Conservation (phyloP, 176 grass and related monocot species). For the Raddia distichophylla region DNA sequence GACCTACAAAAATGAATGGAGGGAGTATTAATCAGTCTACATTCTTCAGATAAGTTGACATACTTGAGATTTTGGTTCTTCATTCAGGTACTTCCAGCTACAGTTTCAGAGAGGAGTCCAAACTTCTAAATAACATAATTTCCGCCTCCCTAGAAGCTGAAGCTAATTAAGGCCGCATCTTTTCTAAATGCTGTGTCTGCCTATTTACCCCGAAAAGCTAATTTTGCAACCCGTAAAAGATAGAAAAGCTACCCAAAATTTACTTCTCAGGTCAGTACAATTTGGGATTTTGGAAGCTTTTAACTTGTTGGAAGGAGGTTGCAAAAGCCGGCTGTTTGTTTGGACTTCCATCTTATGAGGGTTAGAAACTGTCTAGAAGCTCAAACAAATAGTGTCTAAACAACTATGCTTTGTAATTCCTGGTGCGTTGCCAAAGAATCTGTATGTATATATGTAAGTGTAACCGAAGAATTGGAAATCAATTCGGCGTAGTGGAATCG, state of each 20-base stretch:
- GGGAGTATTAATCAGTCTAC: background rate
- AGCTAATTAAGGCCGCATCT: background rate
- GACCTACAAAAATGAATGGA: too few relatives aligned
- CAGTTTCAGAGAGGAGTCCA: background rate
- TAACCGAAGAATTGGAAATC: background rate
- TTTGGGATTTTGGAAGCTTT: too few relatives aligned
- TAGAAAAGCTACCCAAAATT: too few relatives aligned
- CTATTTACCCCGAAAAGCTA: too few relatives aligned
- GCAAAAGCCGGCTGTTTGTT: too few relatives aligned
- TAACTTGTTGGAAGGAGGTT: too few relatives aligned
- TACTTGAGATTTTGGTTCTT: background rate
- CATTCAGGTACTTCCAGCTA: background rate
- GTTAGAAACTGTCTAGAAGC: too few relatives aligned
- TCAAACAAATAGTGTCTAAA: too few relatives aligned
- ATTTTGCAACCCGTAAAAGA: too few relatives aligned
- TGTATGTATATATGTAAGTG: background rate
- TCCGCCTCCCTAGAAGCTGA: background rate
- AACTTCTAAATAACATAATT: background rate
- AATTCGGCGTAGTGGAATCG: background rate
- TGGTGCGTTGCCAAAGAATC: background rate
- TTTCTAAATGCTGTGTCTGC: too few relatives aligned
- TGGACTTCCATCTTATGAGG: too few relatives aligned
- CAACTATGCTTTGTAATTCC: background rate
- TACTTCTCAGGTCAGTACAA: too few relatives aligned
- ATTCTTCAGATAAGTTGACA: background rate